Evolutionary conservation across 1,284 basidiomycete genomes (phyloP).

Genomic region (Cryptococcus sp.): DNA sequence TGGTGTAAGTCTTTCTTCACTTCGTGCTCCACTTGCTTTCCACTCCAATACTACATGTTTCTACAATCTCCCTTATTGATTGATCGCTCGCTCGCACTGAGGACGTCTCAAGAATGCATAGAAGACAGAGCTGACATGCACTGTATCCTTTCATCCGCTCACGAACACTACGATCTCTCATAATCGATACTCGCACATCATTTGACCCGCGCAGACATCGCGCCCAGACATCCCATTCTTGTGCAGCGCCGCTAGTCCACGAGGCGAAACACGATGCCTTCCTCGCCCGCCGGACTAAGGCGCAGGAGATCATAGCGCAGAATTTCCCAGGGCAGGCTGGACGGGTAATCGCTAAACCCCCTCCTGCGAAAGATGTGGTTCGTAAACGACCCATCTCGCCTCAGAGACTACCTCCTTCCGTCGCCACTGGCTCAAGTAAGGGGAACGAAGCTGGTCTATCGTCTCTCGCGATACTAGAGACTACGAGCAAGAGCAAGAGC

Average conservation of each 20-base stretch:
- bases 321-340: conserved; percentile 37
- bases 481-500: conserved; percentile 22
- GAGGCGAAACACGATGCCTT: conserved; percentile 33
- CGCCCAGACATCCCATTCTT: conserved; percentile 42
- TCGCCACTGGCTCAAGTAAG: background rate
- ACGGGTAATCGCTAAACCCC: conserved; percentile 26
- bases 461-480: too few relatives aligned
- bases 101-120: background rate
- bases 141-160: background rate
- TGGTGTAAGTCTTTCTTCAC: conserved; percentile 27
- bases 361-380: conserved; percentile 25
- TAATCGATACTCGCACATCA: background rate
- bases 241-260: conserved; percentile 32
- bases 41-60: background rate
- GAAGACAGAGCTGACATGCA: background rate
- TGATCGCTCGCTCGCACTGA: too few relatives aligned
- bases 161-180: background rate
- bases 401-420: conserved; percentile 19
- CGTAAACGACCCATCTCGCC: conserved; percentile 5
- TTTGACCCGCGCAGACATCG: conserved; percentile 15
- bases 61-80: background rate
- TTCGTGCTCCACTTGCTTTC: too few relatives aligned
- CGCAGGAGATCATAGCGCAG: conserved; percentile 33
- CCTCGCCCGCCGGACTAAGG: conserved; percentile 24
- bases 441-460: too few relatives aligned